A percentile compares a stretch with the other conserved stretches of the same genome.
Evolutionary conservation across 495 filamentous ascomycete species (phyloP).

Genomic region (Rusavskia elegans): DNA sequence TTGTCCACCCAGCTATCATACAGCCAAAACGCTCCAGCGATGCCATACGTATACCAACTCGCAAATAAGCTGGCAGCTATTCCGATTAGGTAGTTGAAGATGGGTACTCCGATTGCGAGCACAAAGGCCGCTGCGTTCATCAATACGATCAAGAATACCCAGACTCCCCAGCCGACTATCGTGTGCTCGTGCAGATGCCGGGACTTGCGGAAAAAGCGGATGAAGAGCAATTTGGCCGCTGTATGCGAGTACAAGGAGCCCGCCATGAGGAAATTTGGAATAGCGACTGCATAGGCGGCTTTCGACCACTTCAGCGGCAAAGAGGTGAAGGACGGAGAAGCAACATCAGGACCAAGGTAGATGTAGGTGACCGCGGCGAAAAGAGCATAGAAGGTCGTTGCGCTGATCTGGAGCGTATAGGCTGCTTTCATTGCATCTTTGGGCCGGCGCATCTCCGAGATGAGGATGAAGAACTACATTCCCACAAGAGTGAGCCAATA

Average conservation of each 20-base stretch:
- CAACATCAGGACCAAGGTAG: conserved; percentile 33
- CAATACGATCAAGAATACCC: conserved; percentile 26
- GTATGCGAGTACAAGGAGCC: conserved; percentile 37
- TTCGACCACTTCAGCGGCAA: conserved; percentile 29
- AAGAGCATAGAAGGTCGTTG: conserved; percentile 35
- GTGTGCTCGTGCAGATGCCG: conserved; percentile 34
- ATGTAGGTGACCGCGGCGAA: conserved; percentile 36
- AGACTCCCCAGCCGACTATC: conserved; percentile 31
- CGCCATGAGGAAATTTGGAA: conserved; percentile 27
- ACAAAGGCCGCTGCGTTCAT: conserved; percentile 32
- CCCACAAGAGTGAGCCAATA: not conserved
- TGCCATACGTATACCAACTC: conserved; percentile 26
- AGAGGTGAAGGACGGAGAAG: conserved; percentile 34
- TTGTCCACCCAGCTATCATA: conserved; percentile 21
- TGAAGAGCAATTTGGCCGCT: conserved; percentile 33
- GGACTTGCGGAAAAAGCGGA: conserved; percentile 28
- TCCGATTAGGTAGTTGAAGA: conserved; percentile 36
- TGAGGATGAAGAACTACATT: conserved; percentile 39
- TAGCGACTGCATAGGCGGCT: conserved; percentile 24
- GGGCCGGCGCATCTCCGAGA: conserved; percentile 41
- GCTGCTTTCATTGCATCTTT: conserved; percentile 39
- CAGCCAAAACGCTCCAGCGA: conserved; percentile 34
- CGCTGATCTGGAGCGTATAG: conserved; percentile 29
- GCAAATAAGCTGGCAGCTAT: conserved; percentile 27
- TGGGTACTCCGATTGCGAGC: conserved; percentile 35